Conservation (phyloP, 2,329 filamentous ascomycete genomes). For the Dryadomyces quercivorus region DNA sequence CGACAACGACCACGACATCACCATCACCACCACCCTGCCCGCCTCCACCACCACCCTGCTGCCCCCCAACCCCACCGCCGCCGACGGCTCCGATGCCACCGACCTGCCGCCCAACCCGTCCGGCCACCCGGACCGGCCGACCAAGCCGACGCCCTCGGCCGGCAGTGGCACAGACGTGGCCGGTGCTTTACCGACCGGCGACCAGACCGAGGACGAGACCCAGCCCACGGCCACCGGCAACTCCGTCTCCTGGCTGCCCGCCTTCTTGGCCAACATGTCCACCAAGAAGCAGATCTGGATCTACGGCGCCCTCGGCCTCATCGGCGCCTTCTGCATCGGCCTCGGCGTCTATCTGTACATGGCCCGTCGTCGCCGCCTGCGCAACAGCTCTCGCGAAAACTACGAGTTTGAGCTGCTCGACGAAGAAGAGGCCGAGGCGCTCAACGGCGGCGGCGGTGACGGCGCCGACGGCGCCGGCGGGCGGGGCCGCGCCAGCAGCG, state of each 20-base stretch:
- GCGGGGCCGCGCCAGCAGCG: conserved; percentile 9
- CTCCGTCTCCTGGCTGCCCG: conserved; percentile 61
- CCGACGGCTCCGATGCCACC: background rate
- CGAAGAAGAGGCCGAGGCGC: conserved; percentile 57
- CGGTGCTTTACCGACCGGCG: background rate
- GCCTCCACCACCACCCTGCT: conserved; percentile 52
- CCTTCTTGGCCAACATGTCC: conserved; percentile 76
- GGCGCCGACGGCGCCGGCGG: conserved; percentile 17
- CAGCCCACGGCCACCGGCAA: conserved; percentile 22
- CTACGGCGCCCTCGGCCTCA: conserved; percentile 73
- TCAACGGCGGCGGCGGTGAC: conserved; percentile 24
- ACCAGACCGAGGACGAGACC: conserved; percentile 19
- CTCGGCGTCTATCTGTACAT: conserved; percentile 74
- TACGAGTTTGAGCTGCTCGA: conserved; percentile 94
- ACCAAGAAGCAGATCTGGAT: conserved; percentile 90
- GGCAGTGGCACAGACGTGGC: conserved; percentile 13
- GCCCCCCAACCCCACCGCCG: conserved; percentile 29
- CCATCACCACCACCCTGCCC: conserved; percentile 47
- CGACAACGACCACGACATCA: conserved; percentile 66
- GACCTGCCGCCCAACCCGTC: conserved; percentile 29
- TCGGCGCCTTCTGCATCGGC: conserved; percentile 68
- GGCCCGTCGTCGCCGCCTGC: conserved; percentile 63
- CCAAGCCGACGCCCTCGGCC: conserved; percentile 24
- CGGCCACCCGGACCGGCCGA: conserved; percentile 53
- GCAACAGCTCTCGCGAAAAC: conserved; percentile 63